Conservation (phyloP, 495 filamentous ascomycete species). For the Aspergillus nidulans region DNA sequence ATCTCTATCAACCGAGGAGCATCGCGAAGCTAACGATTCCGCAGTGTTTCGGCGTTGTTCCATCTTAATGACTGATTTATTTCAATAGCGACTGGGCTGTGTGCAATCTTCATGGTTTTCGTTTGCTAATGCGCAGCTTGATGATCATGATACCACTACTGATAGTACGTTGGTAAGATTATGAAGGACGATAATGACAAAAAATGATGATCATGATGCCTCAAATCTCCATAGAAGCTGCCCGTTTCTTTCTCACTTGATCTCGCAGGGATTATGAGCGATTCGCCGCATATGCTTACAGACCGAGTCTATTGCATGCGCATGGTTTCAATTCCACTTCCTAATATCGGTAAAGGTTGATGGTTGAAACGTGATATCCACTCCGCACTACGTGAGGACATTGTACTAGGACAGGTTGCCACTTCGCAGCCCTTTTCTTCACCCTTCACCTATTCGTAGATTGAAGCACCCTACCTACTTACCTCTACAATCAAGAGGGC, state of each 20-base stretch:
- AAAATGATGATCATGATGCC: slow-evolving; percentile 16
- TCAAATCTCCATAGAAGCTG: slow-evolving; percentile 9
- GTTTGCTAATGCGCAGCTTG: slow-evolving; percentile 1
- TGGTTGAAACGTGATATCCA: background rate
- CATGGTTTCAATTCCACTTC: background rate
- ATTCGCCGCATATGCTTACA: slow-evolving; percentile 3
- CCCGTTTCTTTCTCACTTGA: slow-evolving; percentile 1
- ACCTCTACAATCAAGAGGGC: background rate
- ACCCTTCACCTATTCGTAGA: background rate
- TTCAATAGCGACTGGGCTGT: background rate
- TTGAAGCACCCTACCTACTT: background rate
- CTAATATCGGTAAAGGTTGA: background rate
- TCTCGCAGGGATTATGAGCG: slow-evolving; percentile 7
- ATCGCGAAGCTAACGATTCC: slow-evolving; percentile 22
- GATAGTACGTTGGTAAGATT: slow-evolving; percentile 17
- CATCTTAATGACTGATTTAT: slow-evolving; percentile 52
- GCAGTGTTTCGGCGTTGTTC: slow-evolving; percentile 80
- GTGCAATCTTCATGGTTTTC: background rate
- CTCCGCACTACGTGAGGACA: background rate
- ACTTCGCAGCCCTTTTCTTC: background rate
- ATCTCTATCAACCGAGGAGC: background rate
- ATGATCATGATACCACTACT: slow-evolving; percentile 9
- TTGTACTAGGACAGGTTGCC: background rate
- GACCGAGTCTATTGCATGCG: background rate
- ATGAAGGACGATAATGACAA: slow-evolving; percentile 23